A percentile compares a stretch with the other conserved stretches of the same genome.
Evolutionary conservation across 164 flowering plant species (phyloP).

Genomic region (Magnolia officinalis): DNA sequence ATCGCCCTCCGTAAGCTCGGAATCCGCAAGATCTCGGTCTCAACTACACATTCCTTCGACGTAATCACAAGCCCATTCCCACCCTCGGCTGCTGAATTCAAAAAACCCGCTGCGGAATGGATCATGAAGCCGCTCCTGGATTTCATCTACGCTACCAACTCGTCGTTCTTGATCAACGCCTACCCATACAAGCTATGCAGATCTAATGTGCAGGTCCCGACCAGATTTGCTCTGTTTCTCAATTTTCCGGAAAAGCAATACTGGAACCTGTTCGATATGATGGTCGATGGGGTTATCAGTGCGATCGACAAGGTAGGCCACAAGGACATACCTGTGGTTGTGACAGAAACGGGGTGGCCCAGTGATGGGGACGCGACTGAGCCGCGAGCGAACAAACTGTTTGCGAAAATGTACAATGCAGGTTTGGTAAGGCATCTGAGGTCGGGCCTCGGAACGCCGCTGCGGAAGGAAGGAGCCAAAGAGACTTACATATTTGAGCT

Average conservation of each 20-base stretch:
- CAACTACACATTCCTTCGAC: slow-evolving; percentile 70
- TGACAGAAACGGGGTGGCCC: slow-evolving; percentile 93
- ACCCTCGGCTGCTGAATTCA: slow-evolving; percentile 66
- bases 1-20: slow-evolving; percentile 50
- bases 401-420: slow-evolving; percentile 55
- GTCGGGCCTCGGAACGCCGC: slow-evolving; percentile 62
- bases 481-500: slow-evolving; percentile 61
- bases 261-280: slow-evolving; percentile 70
- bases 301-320: slow-evolving; percentile 67
- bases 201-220: slow-evolving; percentile 44
- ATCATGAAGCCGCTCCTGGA: slow-evolving; percentile 55
- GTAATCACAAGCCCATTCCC: slow-evolving; percentile 57
- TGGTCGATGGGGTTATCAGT: slow-evolving; percentile 61
- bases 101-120: slow-evolving; percentile 27
- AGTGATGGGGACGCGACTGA: slow-evolving; percentile 36
- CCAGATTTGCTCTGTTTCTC: slow-evolving; percentile 64
- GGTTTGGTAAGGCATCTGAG: slow-evolving; percentile 58
- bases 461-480: slow-evolving; percentile 58
- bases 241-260: slow-evolving; percentile 35
- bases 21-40: slow-evolving; percentile 51
- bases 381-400: slow-evolving; percentile 38
- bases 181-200: slow-evolving; percentile 68
- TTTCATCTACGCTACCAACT: slow-evolving; percentile 51
- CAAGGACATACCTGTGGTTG: slow-evolving; percentile 56
- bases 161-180: slow-evolving; percentile 63